Evolutionary conservation across 768 basidiomycete species (phyloP), one percentile per base, ranked within the genome.

Genomic region (Russula lepida): DNA sequence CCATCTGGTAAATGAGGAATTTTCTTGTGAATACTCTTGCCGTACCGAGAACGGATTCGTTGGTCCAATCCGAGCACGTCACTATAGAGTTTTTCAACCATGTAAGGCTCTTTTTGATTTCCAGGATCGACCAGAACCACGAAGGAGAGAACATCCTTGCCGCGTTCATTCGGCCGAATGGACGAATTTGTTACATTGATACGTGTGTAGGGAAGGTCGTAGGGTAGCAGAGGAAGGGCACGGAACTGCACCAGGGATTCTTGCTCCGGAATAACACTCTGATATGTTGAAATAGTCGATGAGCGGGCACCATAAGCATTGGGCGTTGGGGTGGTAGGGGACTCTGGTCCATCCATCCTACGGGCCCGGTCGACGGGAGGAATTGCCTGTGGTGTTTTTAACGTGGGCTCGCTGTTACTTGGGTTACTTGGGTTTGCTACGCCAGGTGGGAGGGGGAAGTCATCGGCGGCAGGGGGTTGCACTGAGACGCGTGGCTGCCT

Each of bases 91-190:
- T 99, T 99, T 74, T 97, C 92, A 15, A 99, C 82, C 69, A 80
- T 87, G 82, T 90, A 92, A 0, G 79, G 73, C 21, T 85, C 84
- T 68, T 91, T 91, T 19, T 82, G 81, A 60, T 80, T 77, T 3
- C 84, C 83, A 11, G 88, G 87, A 64, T 84, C 78, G 30, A 98
- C 86, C 52, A 75, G 74, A 54, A 98, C 82, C 63, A 92, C 77
- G 73, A 98, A 98, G 8, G 88, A 92, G 44, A 98, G 75, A 2
- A 95, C 90, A 68, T 98, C 95, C 71, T 92, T 93, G 54, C 92
- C 91, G 54, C 86, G 81, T 62, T 95, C 90, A 68, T 95, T 98
- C 6, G 92, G 84, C 19, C 85, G 83, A 58, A 98, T 92, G 52
- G 88, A 84, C 13, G 91, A 93, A 58, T 86, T 85, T 2, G 84